Evolutionary conservation across 2,329 filamentous ascomycete species (phyloP), one percentile per base, ranked within the genome.

Genomic region (Diaporthe sp.): DNA sequence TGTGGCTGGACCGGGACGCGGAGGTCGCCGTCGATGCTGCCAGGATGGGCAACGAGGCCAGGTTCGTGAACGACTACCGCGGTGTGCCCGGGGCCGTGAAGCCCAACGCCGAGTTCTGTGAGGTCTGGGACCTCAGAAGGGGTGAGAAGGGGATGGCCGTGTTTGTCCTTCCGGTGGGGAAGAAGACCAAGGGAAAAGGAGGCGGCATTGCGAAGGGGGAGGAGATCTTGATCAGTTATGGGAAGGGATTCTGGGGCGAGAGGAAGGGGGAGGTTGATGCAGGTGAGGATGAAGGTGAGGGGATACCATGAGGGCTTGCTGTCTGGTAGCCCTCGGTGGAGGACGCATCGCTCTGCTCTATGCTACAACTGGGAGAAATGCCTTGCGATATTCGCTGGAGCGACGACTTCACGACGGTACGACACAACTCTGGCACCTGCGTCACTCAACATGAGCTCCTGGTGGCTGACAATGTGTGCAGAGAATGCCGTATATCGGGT

Each of bases 41-140:
- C 22, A 81, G 80, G 51, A 83, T 82, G 72, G 92, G 92, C 15
- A 93, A 93, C 79, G 92, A 94, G 83, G 91, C 89, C 2, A 85
- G 92, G 13, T 93, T 92, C 78, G 87, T 93, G 61, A 94, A 94
- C 79, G 92, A 94, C 82, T 94, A 91, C 79, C 86, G 92, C 9
- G 91, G 92, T 4, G 86, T 93, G 2, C 84, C 84, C 17, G 84
- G 79, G 0, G 70, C 76, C 19, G 67, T 83, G 67, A 82, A 86
- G 75, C 85, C 89, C 1, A 92, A 92, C 76, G 89, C 89, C 9
- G 90, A 92, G 83, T 93, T 92, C 78, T 85, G 84, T 57, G 88
- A 89, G 77, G 88, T 88, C 2, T 92, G 90, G 89, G 89, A 91
- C 81, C 82, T 82, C 78, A 81, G 85, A 34, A 86, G 84, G 65